A percentile compares a stretch with the other conserved stretches of the same genome.
These are phyloP conservation scores for Keithomyces neogunnii DNA, from an alignment of 2,329 filamentous ascomycete species.

Conservation along the genomic window DNA sequence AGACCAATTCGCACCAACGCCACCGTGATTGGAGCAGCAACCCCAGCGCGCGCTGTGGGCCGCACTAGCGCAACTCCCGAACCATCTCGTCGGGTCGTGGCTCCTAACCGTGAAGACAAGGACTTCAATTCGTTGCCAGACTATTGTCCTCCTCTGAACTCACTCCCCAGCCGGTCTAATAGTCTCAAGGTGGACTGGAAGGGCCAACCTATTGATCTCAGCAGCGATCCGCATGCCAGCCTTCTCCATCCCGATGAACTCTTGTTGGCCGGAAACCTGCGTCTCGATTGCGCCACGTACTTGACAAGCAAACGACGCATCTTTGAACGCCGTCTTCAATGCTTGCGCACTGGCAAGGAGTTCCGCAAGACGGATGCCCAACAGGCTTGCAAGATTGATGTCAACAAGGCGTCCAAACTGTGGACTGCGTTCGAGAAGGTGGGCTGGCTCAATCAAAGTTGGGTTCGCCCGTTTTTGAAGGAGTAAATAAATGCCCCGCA, in stretches of 20 bases:
- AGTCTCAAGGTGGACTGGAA: constrained; percentile 83
- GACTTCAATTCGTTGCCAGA: constrained; percentile 67
- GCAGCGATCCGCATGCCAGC: constrained; percentile 58
- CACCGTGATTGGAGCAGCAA: constrained; percentile 10
- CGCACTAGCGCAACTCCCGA: constrained; percentile 40
- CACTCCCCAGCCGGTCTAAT: constrained; percentile 58
- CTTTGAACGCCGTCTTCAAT: constrained; percentile 67
- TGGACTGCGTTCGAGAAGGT: constrained; percentile 85
- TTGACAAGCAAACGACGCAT: constrained; percentile 89
- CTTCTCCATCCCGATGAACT: constrained; percentile 75
- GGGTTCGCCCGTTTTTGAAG: constrained; percentile 27
- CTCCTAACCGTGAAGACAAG: constrained; percentile 71
- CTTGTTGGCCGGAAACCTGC: constrained; percentile 65
- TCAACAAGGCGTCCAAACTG: constrained; percentile 92
- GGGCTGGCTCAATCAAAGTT: constrained; percentile 62
- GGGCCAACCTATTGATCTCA: constrained; percentile 68
- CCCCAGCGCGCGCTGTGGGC: constrained; percentile 19
- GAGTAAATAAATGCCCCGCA: background rate
- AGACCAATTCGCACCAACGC: constrained; percentile 26
- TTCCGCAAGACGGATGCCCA: constrained; percentile 95
- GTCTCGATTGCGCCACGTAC: constrained; percentile 81
- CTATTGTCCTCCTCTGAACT: constrained; percentile 60
- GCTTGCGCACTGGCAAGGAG: constrained; percentile 62
- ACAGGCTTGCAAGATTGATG: constrained; percentile 95
- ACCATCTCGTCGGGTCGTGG: constrained; percentile 41